These are phyloP conservation scores for Trichoderma reesei DNA, from an alignment of 495 filamentous ascomycete genomes.

Conservation along the genomic window DNA sequence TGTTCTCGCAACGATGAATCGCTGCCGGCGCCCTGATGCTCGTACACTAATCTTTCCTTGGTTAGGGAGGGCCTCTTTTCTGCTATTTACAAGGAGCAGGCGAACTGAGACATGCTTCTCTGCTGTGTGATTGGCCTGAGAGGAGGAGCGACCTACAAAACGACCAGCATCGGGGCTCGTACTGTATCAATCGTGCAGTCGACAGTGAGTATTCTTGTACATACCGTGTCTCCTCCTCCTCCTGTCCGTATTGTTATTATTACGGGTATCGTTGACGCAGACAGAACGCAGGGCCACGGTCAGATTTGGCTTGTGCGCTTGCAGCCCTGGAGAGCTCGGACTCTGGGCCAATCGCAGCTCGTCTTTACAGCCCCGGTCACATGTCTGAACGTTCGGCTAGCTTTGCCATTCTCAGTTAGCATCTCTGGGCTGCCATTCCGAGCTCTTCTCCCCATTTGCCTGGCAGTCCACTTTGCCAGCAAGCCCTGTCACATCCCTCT, in stretches of 20 bases:
- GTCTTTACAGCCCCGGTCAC: not conserved
- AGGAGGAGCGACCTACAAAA: not conserved
- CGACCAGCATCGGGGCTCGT: too few species aligned
- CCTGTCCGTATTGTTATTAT: too few species aligned
- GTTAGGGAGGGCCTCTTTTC: not conserved
- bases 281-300: not conserved
- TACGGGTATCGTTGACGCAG: too few species aligned
- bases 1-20: not conserved
- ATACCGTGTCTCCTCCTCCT: too few species aligned
- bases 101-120: not conserved
- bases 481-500: not conserved
- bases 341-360: not conserved
- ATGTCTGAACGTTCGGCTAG: not conserved
- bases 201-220: too few species aligned
- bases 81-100: not conserved
- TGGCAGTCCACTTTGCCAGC: not conserved
- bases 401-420: not conserved
- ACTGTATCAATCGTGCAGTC: too few species aligned
- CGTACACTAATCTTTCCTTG: not conserved
- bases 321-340: not conserved
- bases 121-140: not conserved
- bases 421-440: not conserved
- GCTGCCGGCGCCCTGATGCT: not conserved
- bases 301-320: not conserved
- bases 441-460: not conserved